A percentile compares a stretch with the other conserved stretches of the same genome.
Conservation (phyloP, 1,139 yeast species). For the Suhomyces guaymorum region DNA sequence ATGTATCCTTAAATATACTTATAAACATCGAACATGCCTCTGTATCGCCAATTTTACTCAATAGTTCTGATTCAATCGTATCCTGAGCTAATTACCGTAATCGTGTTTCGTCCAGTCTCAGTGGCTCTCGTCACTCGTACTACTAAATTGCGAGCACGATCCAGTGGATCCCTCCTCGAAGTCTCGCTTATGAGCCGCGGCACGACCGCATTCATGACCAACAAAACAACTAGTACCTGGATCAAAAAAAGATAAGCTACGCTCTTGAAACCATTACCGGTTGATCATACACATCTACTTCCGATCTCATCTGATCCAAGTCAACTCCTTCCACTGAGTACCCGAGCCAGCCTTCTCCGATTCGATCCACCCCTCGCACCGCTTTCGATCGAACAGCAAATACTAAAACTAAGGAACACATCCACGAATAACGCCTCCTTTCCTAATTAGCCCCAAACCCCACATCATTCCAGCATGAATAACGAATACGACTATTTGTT, state of each 20-base stretch:
- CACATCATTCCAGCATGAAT: constrained; percentile 62
- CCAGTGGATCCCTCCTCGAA: neutral
- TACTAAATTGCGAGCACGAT: neutral
- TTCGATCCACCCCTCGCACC: no score
- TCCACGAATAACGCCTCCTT: no score
- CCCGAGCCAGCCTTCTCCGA: neutral
- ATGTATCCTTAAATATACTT: no score
- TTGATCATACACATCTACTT: neutral
- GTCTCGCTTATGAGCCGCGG: constrained; percentile 4
- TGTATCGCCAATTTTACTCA: no score
- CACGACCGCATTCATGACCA: constrained; percentile 14
- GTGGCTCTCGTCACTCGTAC: no score
- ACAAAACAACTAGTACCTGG: constrained; percentile 11
- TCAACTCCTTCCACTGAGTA: neutral
- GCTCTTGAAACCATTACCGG: constrained; percentile 1
- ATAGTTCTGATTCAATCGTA: no score
- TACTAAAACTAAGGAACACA: no score
- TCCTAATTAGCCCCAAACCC: no score
- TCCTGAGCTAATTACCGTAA: no score
- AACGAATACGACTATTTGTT: constrained; percentile 96
- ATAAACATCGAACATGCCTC: no score
- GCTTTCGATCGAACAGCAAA: no score
- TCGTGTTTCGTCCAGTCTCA: no score
- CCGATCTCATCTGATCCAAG: neutral
- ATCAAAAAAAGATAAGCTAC: constrained; percentile 8